These are phyloP conservation scores for Globisporangium rhizosaccharum DNA, from an alignment of 352 stramenopile species.

Conservation along the genomic window DNA sequence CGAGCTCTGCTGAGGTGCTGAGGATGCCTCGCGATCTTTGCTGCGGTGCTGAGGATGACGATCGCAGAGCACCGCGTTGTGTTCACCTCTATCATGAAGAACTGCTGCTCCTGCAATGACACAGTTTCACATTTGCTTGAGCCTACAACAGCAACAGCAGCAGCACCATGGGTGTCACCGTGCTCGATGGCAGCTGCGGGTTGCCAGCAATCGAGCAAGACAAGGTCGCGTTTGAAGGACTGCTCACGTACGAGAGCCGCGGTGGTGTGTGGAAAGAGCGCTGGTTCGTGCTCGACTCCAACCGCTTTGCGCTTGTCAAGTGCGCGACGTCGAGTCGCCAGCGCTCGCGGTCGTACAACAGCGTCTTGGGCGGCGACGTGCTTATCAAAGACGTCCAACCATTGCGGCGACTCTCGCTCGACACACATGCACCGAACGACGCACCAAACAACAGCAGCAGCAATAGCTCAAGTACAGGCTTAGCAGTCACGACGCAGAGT, in stretches of 20 bases:
- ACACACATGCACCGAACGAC: neutral
- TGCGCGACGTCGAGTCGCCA: conserved; percentile 28
- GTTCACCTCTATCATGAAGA: neutral
- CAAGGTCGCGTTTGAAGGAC: conserved; percentile 33
- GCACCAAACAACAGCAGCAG: no score
- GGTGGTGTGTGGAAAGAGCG: conserved; percentile 49
- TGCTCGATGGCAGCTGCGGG: conserved; percentile 21
- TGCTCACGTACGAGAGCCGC: conserved; percentile 47
- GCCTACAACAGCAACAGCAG: neutral
- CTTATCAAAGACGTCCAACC: conserved; percentile 22
- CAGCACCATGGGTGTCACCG: conserved; percentile 9
- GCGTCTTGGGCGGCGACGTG: conserved; percentile 29
- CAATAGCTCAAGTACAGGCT: conserved; percentile 1
- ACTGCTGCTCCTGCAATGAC: no score
- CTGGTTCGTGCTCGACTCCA: conserved; percentile 58
- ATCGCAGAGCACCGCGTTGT: neutral
- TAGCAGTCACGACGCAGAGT: conserved; percentile 28
- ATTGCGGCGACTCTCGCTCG: conserved; percentile 4
- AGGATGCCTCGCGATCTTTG: no score
- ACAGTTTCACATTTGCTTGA: neutral
- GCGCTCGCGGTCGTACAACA: conserved; percentile 23
- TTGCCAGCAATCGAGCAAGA: conserved; percentile 4
- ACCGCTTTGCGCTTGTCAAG: conserved; percentile 40
- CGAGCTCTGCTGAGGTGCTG: no score
- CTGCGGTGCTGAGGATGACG: neutral